These are phyloP conservation scores for Sphaerostilbella broomeana DNA, from an alignment of 2,329 filamentous ascomycete species.

Conservation along the genomic window DNA sequence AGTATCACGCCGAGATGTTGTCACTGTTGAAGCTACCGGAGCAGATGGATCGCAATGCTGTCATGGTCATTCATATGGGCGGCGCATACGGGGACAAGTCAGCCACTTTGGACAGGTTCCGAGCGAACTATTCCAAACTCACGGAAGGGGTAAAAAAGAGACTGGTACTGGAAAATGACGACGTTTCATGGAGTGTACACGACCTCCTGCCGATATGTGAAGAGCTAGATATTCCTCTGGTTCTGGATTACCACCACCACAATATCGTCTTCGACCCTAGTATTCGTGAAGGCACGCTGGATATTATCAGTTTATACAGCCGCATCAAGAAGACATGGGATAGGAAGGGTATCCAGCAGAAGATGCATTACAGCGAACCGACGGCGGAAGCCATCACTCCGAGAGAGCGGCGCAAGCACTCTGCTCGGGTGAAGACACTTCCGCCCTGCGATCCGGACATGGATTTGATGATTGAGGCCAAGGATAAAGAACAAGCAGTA, in stretches of 20 bases:
- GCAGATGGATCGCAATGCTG: slow-evolving; percentile 75
- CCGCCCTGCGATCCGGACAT: slow-evolving; percentile 77
- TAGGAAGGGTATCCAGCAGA: slow-evolving; percentile 77
- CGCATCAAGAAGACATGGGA: slow-evolving; percentile 80
- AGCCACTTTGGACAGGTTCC: slow-evolving; percentile 71
- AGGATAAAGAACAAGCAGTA: slow-evolving; percentile 95
- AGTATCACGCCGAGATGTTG: slow-evolving; percentile 84
- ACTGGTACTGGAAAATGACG: slow-evolving; percentile 88
- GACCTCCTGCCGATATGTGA: slow-evolving; percentile 86
- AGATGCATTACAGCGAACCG: slow-evolving; percentile 95
- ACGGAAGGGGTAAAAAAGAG: slow-evolving; percentile 68
- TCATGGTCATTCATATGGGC: slow-evolving; percentile 94
- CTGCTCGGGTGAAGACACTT: slow-evolving; percentile 66
- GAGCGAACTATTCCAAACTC: slow-evolving; percentile 62
- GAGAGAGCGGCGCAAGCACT: slow-evolving; percentile 77
- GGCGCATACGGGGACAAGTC: slow-evolving; percentile 82
- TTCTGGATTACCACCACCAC: slow-evolving; percentile 91
- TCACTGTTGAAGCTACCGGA: slow-evolving; percentile 67
- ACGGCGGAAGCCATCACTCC: slow-evolving; percentile 58
- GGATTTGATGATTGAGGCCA: slow-evolving; percentile 99
- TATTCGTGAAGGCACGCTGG: slow-evolving; percentile 75
- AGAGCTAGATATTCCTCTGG: slow-evolving; percentile 86
- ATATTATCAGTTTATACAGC: slow-evolving; percentile 67
- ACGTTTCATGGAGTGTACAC: slow-evolving; percentile 87
- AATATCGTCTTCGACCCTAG: slow-evolving; percentile 80